phyloP scores from a whole-genome alignment of 2,329 filamentous ascomycete genomes.

The Clarireedia monteithiana region DNA sequence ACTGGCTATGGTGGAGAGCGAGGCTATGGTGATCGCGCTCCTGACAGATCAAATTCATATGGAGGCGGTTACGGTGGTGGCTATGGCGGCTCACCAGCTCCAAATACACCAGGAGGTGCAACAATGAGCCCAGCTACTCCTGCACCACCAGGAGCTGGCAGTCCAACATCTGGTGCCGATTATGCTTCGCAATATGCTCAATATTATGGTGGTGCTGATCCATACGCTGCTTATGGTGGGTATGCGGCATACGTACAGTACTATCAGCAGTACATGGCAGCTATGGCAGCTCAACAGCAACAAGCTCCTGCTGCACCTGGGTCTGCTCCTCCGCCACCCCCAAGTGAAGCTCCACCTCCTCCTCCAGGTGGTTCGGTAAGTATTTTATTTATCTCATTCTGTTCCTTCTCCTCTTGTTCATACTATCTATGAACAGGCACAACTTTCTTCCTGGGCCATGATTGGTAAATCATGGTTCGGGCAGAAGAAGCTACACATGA shows the following conservation, averaged over 20 bases:
- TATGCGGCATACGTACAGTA: constrained; percentile 70
- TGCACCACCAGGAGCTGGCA: constrained; percentile 36
- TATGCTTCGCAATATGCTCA: constrained; percentile 78
- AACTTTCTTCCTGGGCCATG: background rate
- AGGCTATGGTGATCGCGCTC: constrained; percentile 46
- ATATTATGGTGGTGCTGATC: constrained; percentile 68
- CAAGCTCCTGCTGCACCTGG: constrained; percentile 35
- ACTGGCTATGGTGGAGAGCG: constrained; percentile 37
- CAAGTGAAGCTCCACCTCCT: constrained; percentile 50
- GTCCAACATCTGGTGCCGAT: constrained; percentile 45
- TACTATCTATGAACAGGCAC: no score
- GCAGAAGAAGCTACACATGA: background rate
- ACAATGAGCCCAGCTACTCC: constrained; percentile 35
- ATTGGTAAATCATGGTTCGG: background rate
- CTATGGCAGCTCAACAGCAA: constrained; percentile 40
- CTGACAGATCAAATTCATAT: constrained; percentile 36
- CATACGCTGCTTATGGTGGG: constrained; percentile 85
- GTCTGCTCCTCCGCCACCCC: constrained; percentile 50
- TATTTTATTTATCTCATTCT: background rate
- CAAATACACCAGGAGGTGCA: constrained; percentile 24
- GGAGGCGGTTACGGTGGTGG: constrained; percentile 33
- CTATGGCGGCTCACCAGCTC: constrained; percentile 28
- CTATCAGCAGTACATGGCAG: constrained; percentile 64
- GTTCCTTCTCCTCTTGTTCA: background rate
- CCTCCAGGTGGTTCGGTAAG: constrained; percentile 43